Evolutionary conservation across 352 stramenopile species (phyloP).

Genomic region (Pythium dissotocum): DNA sequence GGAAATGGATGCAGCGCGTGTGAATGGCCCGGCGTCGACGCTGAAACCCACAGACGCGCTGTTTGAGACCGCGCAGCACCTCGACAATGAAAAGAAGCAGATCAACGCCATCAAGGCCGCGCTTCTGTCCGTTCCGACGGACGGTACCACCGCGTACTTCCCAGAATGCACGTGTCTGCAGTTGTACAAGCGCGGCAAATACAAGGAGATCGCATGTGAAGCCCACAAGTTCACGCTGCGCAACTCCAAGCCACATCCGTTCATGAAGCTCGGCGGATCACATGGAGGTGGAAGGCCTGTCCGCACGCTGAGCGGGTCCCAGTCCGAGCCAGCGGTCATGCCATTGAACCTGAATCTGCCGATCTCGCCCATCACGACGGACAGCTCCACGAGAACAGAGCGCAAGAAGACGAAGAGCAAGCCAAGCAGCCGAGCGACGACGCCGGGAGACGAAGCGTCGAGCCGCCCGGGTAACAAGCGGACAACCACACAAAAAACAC

Average conservation of each 20-base stretch:
- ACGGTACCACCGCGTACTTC: conserved; percentile 12
- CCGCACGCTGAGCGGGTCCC: conserved; percentile 12
- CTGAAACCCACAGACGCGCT: conserved; percentile 9
- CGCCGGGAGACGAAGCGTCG: background rate
- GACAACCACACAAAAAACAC: conserved; percentile 6
- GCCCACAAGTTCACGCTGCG: conserved; percentile 66
- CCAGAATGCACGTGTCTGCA: conserved; percentile 47
- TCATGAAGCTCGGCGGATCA: conserved; percentile 14
- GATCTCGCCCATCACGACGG: conserved; percentile 21
- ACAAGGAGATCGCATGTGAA: conserved; percentile 45
- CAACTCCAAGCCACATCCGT: conserved; percentile 47
- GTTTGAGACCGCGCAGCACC: conserved; percentile 21
- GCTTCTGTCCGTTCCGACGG: background rate
- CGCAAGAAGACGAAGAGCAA: conserved; percentile 22
- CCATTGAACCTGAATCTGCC: conserved; percentile 13
- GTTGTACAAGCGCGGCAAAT: conserved; percentile 48
- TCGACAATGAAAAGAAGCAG: conserved; percentile 20
- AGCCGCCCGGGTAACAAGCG: background rate
- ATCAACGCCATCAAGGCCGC: conserved; percentile 20
- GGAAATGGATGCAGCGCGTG: background rate
- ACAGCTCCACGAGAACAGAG: background rate
- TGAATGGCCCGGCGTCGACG: background rate
- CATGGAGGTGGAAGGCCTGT: background rate
- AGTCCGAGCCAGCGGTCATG: conserved; percentile 13
- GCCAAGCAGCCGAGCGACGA: conserved; percentile 8